These are phyloP conservation scores for Cytidiella melzeri DNA, from an alignment of 768 basidiomycete genomes.

Conservation along the genomic window DNA sequence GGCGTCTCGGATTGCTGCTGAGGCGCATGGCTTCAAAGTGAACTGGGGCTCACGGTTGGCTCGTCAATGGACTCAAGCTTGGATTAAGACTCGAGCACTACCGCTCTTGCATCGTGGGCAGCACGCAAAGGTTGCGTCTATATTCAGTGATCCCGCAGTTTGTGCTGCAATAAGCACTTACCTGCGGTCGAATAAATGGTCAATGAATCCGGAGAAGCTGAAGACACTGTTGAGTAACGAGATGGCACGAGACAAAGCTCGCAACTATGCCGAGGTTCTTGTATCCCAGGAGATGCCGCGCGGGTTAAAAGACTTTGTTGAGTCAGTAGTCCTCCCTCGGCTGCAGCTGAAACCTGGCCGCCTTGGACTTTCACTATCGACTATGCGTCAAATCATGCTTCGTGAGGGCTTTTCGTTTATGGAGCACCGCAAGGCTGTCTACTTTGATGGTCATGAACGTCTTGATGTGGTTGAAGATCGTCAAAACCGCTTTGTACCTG, in stretches of 20 bases:
- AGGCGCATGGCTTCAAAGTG: background rate
- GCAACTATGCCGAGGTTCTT: constrained; percentile 6
- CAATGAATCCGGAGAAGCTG: constrained; percentile 13
- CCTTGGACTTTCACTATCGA: constrained; percentile 28
- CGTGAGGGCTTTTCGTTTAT: too few species aligned
- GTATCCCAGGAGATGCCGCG: constrained; percentile 14
- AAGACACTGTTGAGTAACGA: constrained; percentile 7
- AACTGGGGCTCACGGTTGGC: constrained; percentile 15
- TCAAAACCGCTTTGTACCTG: too few species aligned
- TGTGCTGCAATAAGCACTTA: constrained; percentile 11
- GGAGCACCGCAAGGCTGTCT: too few species aligned
- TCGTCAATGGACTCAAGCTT: constrained; percentile 11
- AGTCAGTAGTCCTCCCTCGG: constrained; percentile 11
- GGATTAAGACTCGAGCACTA: constrained; percentile 9
- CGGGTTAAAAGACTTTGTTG: constrained; percentile 15
- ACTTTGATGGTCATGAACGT: constrained; percentile 19
- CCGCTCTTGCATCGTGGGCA: constrained; percentile 13
- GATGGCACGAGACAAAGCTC: constrained; percentile 10
- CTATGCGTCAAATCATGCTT: constrained; percentile 27
- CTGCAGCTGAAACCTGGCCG: constrained; percentile 10
- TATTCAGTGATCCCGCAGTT: constrained; percentile 13
- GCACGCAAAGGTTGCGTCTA: constrained; percentile 12
- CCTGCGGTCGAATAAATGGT: constrained; percentile 18
- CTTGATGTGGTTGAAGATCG: too few species aligned
- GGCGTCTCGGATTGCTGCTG: constrained; percentile 21